Base-by-base conservation (phyloP, 2,329 filamentous ascomycete genomes). In the Aspergillus alliaceus region DNA sequence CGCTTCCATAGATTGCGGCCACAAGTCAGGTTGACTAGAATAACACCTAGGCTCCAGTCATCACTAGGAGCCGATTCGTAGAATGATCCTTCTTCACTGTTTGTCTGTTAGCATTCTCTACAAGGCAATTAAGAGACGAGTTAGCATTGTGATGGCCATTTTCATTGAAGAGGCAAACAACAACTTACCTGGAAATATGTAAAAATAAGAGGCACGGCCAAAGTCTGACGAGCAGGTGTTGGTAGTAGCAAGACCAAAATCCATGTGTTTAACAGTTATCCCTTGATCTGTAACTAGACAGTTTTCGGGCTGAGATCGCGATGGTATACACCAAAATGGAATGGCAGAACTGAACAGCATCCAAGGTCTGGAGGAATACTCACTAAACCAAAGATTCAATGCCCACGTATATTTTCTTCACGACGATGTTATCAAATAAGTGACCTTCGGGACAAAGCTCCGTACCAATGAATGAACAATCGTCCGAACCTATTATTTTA, bases 1-100 rank as follows among this genome's bases (percentile, higher is more conserved):
- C 95, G 90, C 80, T 98, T 98, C 95, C 95, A 99, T 58, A 95
- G 95, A 78, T 99, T 99, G 74, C 95, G 91, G 72, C 95, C 95
- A 79, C 95, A 99, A 52, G 92, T 96, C 65, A 99, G 83, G 80
- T 99, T 99, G 68, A 99, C 92, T 59, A 99, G 84, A 72, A 99
- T 96, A 52, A 99, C 93, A 66, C 95, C 95, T n/a, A 99, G 84
- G 70, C 90, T 93, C 95, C 95, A 99, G 67, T 98, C 87, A 76
- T 99, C 95, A 79, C 98, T 99, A 56, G 93, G 90, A 52, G 91
- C 92, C 64, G 93, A 96, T 65, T 88, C 88, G 77, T 99, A 99
- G 75, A 85, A 93, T 29, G 89, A 82, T n/a, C n/a, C n/a, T n/a
- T n/a, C n/a, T n/a, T n/a, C 72, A 82, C 82, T 75, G 82, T 83